Evolutionary conservation across 306 rosid genomes (phyloP), one percentile per base, ranked within the genome.

Genomic region (Abrus pulchellus): DNA sequence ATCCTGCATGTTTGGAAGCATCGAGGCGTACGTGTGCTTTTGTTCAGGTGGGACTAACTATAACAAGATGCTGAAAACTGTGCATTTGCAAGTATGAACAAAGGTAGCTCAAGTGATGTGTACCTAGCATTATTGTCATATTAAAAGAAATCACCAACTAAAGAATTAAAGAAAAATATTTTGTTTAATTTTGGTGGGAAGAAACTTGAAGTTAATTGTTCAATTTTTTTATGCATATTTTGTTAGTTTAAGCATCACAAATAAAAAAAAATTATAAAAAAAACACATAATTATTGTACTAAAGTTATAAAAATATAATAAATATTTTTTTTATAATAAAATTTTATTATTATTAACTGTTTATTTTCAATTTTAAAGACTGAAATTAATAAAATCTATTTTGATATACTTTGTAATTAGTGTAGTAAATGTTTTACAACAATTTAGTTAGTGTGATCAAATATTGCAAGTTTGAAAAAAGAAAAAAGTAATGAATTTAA

Each of bases 401-500:
- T 36, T 36, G 2, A 36, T 36, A 36, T 4, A 36, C 2, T 36
- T 36, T 36, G 40, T 36, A 36, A 36, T 4, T 2, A 4, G 4
- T 36, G 40, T 36, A 2, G 40, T 36, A 4, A 36, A 36, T 2
- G 40, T 2, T 2, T 36, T 4, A 36, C 2, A 36, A 36, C 40
- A 36, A 4, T 36, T 20, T 72, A 57, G 48, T 67, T 7, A 47
- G 43, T 43, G 33, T 34, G 28, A 27, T 69, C 73, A 61, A 78
- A 8, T 29, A 60, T 62, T 80, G 66, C 74, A 49, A 76, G 28
- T 54, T 3, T 41, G 49, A 72, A 64, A 75, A 54, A 44, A 11
- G 61, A 83, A 82, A 61, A 32, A 61, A 70, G 52, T 60, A 78
- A 55, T 45, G 13, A 40, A 54, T 69, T 38, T 38, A 53, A 72